These are phyloP conservation scores for Gryganskiella cystojenkinii DNA, from an alignment of 192 early-diverging fungal genomes.

Conservation along the genomic window DNA sequence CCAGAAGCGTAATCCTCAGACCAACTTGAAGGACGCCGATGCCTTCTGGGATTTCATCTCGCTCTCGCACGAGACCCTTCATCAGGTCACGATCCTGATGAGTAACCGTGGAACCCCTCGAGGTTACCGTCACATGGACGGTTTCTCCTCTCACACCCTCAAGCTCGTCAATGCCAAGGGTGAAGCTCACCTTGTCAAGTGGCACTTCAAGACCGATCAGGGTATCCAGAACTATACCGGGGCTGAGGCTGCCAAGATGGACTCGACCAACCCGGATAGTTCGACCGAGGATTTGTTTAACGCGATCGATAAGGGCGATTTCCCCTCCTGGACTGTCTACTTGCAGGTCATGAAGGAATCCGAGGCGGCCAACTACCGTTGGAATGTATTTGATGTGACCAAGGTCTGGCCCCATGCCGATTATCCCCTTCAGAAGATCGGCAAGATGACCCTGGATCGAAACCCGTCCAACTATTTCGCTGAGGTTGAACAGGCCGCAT, in stretches of 20 bases:
- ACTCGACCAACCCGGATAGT: slow-evolving; percentile 77
- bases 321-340: slow-evolving; percentile 78
- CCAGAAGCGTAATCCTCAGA: slow-evolving; percentile 85
- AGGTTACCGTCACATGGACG: slow-evolving; percentile 86
- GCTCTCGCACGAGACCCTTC: slow-evolving; percentile 78
- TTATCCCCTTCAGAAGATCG: slow-evolving; percentile 80
- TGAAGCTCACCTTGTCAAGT: slow-evolving; percentile 81
- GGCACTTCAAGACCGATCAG: slow-evolving; percentile 85
- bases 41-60: slow-evolving; percentile 87
- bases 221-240: slow-evolving; percentile 78
- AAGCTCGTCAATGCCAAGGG: slow-evolving; percentile 79
- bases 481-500: slow-evolving; percentile 86
- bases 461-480: slow-evolving; percentile 90
- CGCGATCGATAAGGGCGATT: slow-evolving; percentile 73
- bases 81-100: slow-evolving; percentile 84
- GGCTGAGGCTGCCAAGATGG: slow-evolving; percentile 69
- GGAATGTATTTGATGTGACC: slow-evolving; percentile 84
- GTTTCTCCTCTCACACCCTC: slow-evolving; percentile 83
- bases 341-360: slow-evolving; percentile 81
- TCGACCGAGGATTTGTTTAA: slow-evolving; percentile 81
- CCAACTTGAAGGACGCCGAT: slow-evolving; percentile 74
- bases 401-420: slow-evolving; percentile 86
- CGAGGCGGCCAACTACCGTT: slow-evolving; percentile 76
- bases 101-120: slow-evolving; percentile 87
- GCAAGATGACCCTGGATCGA: slow-evolving; percentile 81